Base-by-base conservation (phyloP, 2,329 filamentous ascomycete genomes). In the Blastomyces parvus region DNA sequence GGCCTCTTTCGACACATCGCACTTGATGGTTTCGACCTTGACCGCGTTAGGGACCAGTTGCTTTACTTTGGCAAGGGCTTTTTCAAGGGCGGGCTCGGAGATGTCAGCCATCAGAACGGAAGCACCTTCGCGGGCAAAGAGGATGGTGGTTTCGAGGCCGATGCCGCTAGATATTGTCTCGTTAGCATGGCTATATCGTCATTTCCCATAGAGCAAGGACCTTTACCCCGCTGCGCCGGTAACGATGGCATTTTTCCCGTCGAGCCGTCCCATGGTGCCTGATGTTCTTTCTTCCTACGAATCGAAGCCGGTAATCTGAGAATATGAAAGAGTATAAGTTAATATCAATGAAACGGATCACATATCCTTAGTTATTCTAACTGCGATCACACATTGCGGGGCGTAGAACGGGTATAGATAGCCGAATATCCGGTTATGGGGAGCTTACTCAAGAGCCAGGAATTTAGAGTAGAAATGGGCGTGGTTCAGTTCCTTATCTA, bases 71-170 rank as follows among this genome's bases (percentile, higher is more conserved):
- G 84, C 83, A 48, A 87, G 75, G 38, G 90, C 91, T 74, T 86
- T 90, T 64, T 89, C 87, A 48, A 96, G 84, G 1, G 90, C 90
- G 5, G 87, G 85, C 55, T 82, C 84, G 4, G 90, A 93, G 69
- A 96, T 90, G 73, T 97, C 92, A 65, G 88, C 84, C 85, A 97
- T 86, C 68, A 96, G 80, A 63, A 97, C 86, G 66, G 84, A 88
- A 72, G 91, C 92, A 66, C 91, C 92, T 80, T 97, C 92, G 67
- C 88, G 88, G 64, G 87, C 88, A 73, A 97, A 96, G 64, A 96
- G 88, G 69, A 97, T 92, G 63, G 84, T 85, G 1, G 92, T 96
- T 80, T 97, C 91, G 59, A 97, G 88, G 68, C 92, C 92, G 72
- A 97, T 97, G 72, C 92, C 92, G 72, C 92, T 77, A 60, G 42